Conservation (phyloP, 176 grass and related monocot genomes). For the Zoysia japonica region DNA sequence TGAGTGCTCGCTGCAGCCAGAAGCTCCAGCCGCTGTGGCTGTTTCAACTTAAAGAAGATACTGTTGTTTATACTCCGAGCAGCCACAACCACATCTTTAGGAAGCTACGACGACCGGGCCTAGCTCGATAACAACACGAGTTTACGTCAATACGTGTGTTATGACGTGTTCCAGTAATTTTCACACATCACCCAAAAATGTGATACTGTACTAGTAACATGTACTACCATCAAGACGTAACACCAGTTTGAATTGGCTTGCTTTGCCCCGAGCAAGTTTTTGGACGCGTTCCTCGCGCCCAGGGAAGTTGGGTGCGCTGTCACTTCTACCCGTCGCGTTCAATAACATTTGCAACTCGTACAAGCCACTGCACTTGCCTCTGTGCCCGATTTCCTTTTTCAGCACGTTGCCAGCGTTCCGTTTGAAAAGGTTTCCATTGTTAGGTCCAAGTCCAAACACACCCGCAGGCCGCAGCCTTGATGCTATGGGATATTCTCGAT, state of each 20-base stretch:
- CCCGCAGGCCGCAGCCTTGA: not conserved
- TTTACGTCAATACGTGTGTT: no score
- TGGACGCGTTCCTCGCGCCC: not conserved
- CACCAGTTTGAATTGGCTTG: not conserved
- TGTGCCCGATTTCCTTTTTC: not conserved
- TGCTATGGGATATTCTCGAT: not conserved
- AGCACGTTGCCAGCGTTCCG: constrained; percentile 21
- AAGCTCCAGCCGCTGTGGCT: no score
- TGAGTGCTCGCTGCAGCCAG: no score
- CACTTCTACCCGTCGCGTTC: not conserved
- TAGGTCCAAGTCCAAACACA: constrained; percentile 37
- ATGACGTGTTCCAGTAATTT: no score
- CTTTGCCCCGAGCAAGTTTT: not conserved
- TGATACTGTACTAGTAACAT: no score
- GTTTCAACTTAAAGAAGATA: no score
- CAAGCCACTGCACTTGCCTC: not conserved
- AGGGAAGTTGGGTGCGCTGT: not conserved
- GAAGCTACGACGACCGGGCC: no score
- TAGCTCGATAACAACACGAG: no score
- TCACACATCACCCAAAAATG: no score
- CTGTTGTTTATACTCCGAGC: no score
- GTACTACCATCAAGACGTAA: no score
- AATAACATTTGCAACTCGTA: not conserved
- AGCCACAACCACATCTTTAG: no score
- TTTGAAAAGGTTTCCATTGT: constrained; percentile 10